Conservation (phyloP, 2,329 filamentous ascomycete genomes). For the Metarhizium robertsii region DNA sequence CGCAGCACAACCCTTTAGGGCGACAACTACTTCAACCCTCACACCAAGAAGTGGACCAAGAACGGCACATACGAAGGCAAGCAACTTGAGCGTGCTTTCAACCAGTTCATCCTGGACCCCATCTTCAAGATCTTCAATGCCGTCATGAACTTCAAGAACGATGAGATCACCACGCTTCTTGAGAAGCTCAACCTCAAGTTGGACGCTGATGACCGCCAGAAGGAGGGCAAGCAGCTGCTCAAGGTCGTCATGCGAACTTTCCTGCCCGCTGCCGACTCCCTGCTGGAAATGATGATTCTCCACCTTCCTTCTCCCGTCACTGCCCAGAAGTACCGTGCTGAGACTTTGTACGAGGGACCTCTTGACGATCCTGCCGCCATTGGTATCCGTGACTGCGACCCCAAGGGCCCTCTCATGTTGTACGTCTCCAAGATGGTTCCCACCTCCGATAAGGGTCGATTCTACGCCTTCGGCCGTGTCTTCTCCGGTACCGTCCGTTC, state of each 20-base stretch:
- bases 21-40: conserved; percentile 99
- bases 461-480: conserved; percentile 99
- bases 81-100: conserved; percentile 94
- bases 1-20: conserved; percentile 36
- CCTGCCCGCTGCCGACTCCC: conserved; percentile 93
- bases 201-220: conserved; percentile 71
- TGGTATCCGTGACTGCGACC: conserved; percentile 96
- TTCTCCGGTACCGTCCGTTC: conserved; percentile 97
- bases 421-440: conserved; percentile 99
- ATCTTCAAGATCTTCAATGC: conserved; percentile 98
- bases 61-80: conserved; percentile 74
- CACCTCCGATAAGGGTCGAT: conserved; percentile 98
- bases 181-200: conserved; percentile 97
- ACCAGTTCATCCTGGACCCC: conserved; percentile 98
- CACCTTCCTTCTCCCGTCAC: conserved; percentile 94
- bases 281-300: conserved; percentile 99
- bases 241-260: conserved; percentile 99
- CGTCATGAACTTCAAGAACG: conserved; percentile 98
- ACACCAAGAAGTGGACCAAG: conserved; percentile 99
- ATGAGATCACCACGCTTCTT: conserved; percentile 73
- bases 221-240: conserved; percentile 95
- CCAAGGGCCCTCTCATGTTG: conserved; percentile 97
- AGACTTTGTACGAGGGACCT: conserved; percentile 98
- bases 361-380: conserved; percentile 84
- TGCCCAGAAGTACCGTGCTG: conserved; percentile 94